Percentiles rank a stretch among this genome's conserved stretches.
phyloP scores from a whole-genome alignment of 345 rosid species.

The Bruguiera gymnorhiza region DNA sequence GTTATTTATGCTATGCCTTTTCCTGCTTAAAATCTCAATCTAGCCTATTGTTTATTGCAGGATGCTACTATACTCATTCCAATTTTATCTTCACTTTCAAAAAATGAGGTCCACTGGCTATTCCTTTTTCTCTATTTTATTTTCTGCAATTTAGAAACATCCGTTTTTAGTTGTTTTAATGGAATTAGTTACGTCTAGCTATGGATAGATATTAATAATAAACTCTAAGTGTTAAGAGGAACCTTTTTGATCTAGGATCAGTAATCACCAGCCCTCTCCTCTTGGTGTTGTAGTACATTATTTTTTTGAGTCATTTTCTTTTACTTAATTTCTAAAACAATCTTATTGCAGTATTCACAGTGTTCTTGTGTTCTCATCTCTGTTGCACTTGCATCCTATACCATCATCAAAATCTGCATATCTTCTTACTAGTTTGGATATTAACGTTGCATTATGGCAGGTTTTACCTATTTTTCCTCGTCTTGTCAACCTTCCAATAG shows the following conservation, averaged over 20 bases:
- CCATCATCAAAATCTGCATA: not conserved
- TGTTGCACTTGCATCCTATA: not conserved
- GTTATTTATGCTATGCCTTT: conserved; percentile 7
- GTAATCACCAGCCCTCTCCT: no score
- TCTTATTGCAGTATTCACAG: not conserved
- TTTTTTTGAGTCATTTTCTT: not conserved
- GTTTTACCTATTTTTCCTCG: conserved; percentile 92
- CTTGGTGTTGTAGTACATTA: no score
- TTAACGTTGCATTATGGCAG: conserved; percentile 34
- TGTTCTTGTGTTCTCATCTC: not conserved
- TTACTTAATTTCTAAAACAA: not conserved
- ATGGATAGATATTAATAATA: no score
- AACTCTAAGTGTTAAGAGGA: no score
- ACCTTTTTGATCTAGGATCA: no score
- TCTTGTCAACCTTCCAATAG: conserved; percentile 80
- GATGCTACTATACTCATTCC: conserved; percentile 95
- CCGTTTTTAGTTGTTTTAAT: no score
- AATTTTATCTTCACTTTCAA: conserved; percentile 84
- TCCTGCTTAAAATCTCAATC: conserved; percentile 17
- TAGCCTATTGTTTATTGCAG: conserved; percentile 46
- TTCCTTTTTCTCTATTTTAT: not conserved
- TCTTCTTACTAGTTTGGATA: not conserved
- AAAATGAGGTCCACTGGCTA: conserved; percentile 64
- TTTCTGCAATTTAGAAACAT: not conserved
- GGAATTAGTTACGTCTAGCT: no score